A percentile compares a stretch with the other conserved stretches of the same genome.
phyloP scores from a whole-genome alignment of 176 grass and related monocot species.

The Rhynchospora tenuis region DNA sequence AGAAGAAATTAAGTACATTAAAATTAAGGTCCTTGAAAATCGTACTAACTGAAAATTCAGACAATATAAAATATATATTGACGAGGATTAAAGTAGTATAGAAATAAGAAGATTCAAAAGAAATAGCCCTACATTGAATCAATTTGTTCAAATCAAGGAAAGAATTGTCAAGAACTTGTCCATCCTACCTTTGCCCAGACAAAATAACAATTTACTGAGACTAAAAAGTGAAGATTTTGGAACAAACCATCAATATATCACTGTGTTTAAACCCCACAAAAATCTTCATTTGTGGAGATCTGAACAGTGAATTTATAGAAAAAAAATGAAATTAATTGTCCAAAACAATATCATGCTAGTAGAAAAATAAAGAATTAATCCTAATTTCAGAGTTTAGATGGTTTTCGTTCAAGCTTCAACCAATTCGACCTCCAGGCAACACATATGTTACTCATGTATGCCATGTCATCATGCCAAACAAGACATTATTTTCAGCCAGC shows the following conservation, averaged over 20 bases:
- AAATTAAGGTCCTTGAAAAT: background rate
- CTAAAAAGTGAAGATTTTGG: background rate
- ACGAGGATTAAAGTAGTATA: background rate
- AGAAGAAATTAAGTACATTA: background rate
- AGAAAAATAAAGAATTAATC: background rate
- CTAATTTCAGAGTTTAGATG: too few relatives aligned
- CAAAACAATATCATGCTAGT: background rate
- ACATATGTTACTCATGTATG: too few relatives aligned
- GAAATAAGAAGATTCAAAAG: background rate
- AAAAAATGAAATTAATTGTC: background rate
- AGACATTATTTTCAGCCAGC: too few relatives aligned
- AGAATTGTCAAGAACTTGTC: background rate
- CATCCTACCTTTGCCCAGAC: background rate
- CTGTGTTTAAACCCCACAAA: constrained; percentile 14
- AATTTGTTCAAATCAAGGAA: background rate
- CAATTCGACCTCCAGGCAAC: too few relatives aligned
- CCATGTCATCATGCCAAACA: too few relatives aligned
- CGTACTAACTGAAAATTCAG: background rate
- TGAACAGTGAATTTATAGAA: background rate
- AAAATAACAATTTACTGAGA: background rate
- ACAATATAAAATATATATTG: background rate
- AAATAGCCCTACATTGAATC: background rate
- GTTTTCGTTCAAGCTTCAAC: too few relatives aligned
- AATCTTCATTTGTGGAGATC: background rate
- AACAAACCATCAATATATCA: constrained; percentile 1